Conservation (phyloP, 148 eudicot genomes). For the Camellia sinensis region DNA sequence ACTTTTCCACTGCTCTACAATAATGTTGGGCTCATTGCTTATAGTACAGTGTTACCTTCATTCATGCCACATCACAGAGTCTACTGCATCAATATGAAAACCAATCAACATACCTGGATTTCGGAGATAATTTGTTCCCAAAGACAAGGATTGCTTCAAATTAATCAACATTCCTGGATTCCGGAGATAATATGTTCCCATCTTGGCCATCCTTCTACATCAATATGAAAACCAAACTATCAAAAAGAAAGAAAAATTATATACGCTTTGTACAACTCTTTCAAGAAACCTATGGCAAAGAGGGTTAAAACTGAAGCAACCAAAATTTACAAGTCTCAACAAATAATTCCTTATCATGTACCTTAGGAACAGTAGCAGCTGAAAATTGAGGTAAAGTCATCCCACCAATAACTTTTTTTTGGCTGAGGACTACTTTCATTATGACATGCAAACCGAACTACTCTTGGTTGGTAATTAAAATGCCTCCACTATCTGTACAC, state of each 20-base stretch:
- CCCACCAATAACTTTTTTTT: conserved; percentile 33
- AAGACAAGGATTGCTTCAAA: not conserved
- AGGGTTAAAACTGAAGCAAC: not conserved
- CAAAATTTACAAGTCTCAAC: not conserved
- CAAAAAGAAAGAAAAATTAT: not conserved
- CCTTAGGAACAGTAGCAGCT: conserved; percentile 75
- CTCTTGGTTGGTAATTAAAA: conserved; percentile 57
- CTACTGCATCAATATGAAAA: no score
- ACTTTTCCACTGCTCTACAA: no score
- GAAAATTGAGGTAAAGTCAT: conserved; percentile 70
- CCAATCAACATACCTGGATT: no score
- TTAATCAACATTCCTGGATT: conserved; percentile 26
- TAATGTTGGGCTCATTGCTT: no score
- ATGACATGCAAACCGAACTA: conserved; percentile 55
- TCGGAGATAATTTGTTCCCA: no score
- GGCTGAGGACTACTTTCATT: conserved; percentile 31
- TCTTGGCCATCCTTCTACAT: conserved; percentile 25
- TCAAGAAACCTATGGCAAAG: not conserved
- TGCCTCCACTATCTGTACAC: conserved; percentile 70
- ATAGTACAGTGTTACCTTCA: no score
- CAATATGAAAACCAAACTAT: conserved; percentile 9
- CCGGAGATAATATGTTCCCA: conserved; percentile 21
- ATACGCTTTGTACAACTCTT: not conserved
- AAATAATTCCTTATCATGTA: conserved; percentile 20
- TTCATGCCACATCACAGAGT: no score